A percentile compares a stretch with the other conserved stretches of the same genome.
Conservation (phyloP, 768 basidiomycete species). For the Daedalea quercina region DNA sequence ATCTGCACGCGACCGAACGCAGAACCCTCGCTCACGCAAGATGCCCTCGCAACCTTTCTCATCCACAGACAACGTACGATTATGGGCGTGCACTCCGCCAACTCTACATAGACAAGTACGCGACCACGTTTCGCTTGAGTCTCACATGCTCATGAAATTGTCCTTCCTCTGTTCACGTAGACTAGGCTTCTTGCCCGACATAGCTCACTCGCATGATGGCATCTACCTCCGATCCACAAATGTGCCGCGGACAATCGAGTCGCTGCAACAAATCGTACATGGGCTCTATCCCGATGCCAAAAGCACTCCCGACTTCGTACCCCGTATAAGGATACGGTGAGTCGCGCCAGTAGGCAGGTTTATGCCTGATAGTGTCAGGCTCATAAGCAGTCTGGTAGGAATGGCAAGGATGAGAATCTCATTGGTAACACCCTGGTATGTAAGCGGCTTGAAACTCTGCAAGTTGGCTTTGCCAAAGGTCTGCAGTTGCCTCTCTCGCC, state of each 20-base stretch:
- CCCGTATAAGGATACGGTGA: slow-evolving; percentile 52
- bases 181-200: slow-evolving; percentile 57
- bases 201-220: slow-evolving; percentile 33
- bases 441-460: slow-evolving; percentile 56
- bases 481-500: background rate
- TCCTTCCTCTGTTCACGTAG: slow-evolving; percentile 27
- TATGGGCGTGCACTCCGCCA: slow-evolving; percentile 53
- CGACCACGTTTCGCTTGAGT: background rate
- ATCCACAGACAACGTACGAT: slow-evolving; percentile 54
- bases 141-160: background rate
- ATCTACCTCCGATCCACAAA: slow-evolving; percentile 74
- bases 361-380: background rate
- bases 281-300: slow-evolving; percentile 60
- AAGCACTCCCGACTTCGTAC: slow-evolving; percentile 37
- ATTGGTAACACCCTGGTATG: slow-evolving; percentile 65
- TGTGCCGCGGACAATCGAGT: slow-evolving; percentile 71
- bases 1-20: background rate
- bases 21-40: slow-evolving; percentile 4
- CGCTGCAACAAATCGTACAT: slow-evolving; percentile 64
- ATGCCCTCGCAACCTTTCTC: background rate
- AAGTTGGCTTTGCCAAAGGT: slow-evolving; percentile 62
- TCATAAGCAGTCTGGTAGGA: slow-evolving; percentile 32
- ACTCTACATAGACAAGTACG: slow-evolving; percentile 63
- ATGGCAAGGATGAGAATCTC: slow-evolving; percentile 64
- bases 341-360: slow-evolving; percentile 3